A percentile compares a stretch with the other conserved stretches of the same genome.
These are phyloP conservation scores for Diaporthe ampelina DNA, from an alignment of 2,329 filamentous ascomycete genomes.

Conservation along the genomic window DNA sequence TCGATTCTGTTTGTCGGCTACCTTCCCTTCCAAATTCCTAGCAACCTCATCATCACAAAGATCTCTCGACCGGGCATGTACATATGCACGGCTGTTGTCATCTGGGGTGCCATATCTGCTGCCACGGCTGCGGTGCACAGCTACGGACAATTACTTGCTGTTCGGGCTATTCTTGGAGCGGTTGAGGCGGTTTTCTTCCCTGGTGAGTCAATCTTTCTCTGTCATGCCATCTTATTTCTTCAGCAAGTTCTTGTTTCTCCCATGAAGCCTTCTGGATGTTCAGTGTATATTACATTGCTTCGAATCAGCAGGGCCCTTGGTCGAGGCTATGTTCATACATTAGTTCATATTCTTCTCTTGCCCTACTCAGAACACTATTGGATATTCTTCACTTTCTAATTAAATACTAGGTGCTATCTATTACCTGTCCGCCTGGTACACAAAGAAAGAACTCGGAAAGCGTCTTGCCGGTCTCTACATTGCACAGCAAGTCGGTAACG, in stretches of 20 bases:
- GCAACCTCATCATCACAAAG: slow-evolving; percentile 48
- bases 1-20: slow-evolving; percentile 62
- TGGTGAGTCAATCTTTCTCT: slow-evolving; percentile 43
- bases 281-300: not conserved
- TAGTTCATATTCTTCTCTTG: not conserved
- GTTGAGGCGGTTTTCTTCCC: slow-evolving; percentile 54
- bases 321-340: not conserved
- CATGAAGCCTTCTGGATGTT: not conserved
- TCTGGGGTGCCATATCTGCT: slow-evolving; percentile 52
- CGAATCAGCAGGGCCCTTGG: not conserved
- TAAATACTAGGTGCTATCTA: slow-evolving; percentile 50
- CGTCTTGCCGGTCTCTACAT: slow-evolving; percentile 54
- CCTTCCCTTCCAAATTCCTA: slow-evolving; percentile 56
- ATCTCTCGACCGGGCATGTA: slow-evolving; percentile 46
- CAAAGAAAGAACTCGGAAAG: slow-evolving; percentile 53
- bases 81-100: slow-evolving; percentile 47
- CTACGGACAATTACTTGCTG: slow-evolving; percentile 51
- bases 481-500: slow-evolving; percentile 54
- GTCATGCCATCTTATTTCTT: not conserved
- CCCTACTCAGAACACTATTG: not conserved
- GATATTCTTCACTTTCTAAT: not conserved
- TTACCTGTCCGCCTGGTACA: slow-evolving; percentile 58
- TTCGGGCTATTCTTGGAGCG: slow-evolving; percentile 54
- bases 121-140: slow-evolving; percentile 52
- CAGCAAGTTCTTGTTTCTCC: not conserved